A percentile compares a stretch with the other conserved stretches of the same genome.
Evolutionary conservation across 768 basidiomycete species (phyloP).

Genomic region (Boletus reticulatus): DNA sequence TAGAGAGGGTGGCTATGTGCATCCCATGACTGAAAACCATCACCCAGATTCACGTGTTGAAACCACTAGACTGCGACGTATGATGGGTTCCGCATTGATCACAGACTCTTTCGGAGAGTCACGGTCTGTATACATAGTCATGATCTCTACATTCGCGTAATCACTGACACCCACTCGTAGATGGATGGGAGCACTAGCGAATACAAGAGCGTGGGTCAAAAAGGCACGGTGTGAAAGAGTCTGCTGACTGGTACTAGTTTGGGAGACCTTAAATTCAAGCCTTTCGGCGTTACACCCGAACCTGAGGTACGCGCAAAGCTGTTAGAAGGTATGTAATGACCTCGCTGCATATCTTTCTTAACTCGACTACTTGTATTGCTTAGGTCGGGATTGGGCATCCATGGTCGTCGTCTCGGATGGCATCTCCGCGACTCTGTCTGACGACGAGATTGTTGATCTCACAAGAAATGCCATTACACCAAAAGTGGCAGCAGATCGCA

Average conservation of each 20-base stretch:
- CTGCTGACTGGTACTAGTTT: slow-evolving; percentile 46
- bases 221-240: background rate
- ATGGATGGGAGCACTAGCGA: slow-evolving; percentile 94
- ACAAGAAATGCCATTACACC: slow-evolving; percentile 71
- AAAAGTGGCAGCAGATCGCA: slow-evolving; percentile 74
- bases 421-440: slow-evolving; percentile 85
- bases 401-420: slow-evolving; percentile 92
- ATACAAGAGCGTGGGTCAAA: slow-evolving; percentile 75
- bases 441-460: slow-evolving; percentile 93
- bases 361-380: background rate
- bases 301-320: slow-evolving; percentile 81
- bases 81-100: slow-evolving; percentile 87
- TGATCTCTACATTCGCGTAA: background rate
- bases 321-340: slow-evolving; percentile 56
- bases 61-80: slow-evolving; percentile 76
- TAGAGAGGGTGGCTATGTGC: slow-evolving; percentile 66
- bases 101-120: slow-evolving; percentile 95
- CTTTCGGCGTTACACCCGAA: slow-evolving; percentile 89
- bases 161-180: slow-evolving; percentile 35
- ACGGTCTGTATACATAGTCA: slow-evolving; percentile 44
- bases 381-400: slow-evolving; percentile 84
- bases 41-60: slow-evolving; percentile 93
- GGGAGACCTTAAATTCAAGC: slow-evolving; percentile 87
- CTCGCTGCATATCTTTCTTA: background rate
- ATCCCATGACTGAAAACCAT: slow-evolving; percentile 90